phyloP scores from a whole-genome alignment of 257 asterid genomes.

The Primulina huaijiensis region DNA sequence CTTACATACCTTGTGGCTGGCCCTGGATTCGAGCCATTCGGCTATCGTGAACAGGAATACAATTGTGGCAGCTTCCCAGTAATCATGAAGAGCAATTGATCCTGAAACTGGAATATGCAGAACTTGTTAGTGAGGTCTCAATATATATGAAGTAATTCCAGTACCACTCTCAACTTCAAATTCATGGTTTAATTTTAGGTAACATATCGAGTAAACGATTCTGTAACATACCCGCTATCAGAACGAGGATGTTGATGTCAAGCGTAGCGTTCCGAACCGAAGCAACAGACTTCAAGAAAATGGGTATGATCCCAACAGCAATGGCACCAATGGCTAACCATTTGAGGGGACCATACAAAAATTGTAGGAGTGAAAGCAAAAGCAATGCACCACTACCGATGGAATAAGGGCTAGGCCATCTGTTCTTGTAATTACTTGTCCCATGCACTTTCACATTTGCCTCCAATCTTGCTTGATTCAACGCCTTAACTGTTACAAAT shows the following conservation, averaged over 20 bases:
- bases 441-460: slow-evolving; percentile 58
- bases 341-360: slow-evolving; percentile 43
- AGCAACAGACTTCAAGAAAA: slow-evolving; percentile 43
- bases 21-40: slow-evolving; percentile 83
- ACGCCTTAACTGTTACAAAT: slow-evolving; percentile 54
- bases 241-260: slow-evolving; percentile 69
- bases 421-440: slow-evolving; percentile 36
- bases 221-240: slow-evolving; percentile 54
- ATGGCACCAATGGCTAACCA: slow-evolving; percentile 75
- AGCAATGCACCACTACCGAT: slow-evolving; percentile 57
- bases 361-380: slow-evolving; percentile 45
- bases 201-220: too few species aligned
- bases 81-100: slow-evolving; percentile 65
- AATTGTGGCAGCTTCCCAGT: slow-evolving; percentile 89
- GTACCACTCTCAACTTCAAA: too few species aligned
- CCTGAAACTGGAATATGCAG: slow-evolving; percentile 56
- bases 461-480: slow-evolving; percentile 71
- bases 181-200: too few species aligned
- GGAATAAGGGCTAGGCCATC: slow-evolving; percentile 77
- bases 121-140: background rate
- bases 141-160: background rate
- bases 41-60: slow-evolving; percentile 77
- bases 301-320: slow-evolving; percentile 59
- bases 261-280: slow-evolving; percentile 46
- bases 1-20: slow-evolving; percentile 72